These are phyloP conservation scores for Neofusicoccum kwambonambiense DNA, from an alignment of 2,329 filamentous ascomycete species.

Conservation along the genomic window DNA sequence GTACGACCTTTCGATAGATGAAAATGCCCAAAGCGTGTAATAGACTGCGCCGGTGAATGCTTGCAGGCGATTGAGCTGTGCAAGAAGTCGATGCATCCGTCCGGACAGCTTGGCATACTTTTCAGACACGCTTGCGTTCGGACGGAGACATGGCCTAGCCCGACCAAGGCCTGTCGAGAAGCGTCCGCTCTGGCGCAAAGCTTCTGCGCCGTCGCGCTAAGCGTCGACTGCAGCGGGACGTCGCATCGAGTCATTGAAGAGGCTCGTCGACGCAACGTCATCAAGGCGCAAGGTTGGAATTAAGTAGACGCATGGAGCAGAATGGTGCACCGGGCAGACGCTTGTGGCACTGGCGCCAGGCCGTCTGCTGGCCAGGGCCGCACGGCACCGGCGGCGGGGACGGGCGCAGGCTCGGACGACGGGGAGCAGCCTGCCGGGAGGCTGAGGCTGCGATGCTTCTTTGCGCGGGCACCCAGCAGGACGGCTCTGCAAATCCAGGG, in stretches of 20 bases:
- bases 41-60: background rate
- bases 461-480: background rate
- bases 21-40: conserved; percentile 12
- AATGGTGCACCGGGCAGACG: background rate
- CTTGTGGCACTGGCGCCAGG: background rate
- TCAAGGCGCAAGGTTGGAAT: conserved; percentile 5
- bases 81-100: too few species aligned
- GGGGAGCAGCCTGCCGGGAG: background rate
- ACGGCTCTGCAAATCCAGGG: conserved; percentile 4
- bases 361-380: conserved; percentile 7
- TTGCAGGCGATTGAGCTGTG: background rate
- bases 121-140: too few species aligned
- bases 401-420: background rate
- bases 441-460: background rate
- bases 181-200: too few species aligned
- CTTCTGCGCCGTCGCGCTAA: too few species aligned
- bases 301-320: conserved; percentile 11
- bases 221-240: too few species aligned
- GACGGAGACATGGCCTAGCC: too few species aligned
- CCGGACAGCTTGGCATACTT: too few species aligned
- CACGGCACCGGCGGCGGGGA: background rate
- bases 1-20: conserved; percentile 8
- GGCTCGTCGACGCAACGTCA: background rate
- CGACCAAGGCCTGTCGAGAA: too few species aligned
- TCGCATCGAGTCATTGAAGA: background rate